phyloP scores from a whole-genome alignment of 129 eudicot genomes.

The Flaveria bidentis region DNA sequence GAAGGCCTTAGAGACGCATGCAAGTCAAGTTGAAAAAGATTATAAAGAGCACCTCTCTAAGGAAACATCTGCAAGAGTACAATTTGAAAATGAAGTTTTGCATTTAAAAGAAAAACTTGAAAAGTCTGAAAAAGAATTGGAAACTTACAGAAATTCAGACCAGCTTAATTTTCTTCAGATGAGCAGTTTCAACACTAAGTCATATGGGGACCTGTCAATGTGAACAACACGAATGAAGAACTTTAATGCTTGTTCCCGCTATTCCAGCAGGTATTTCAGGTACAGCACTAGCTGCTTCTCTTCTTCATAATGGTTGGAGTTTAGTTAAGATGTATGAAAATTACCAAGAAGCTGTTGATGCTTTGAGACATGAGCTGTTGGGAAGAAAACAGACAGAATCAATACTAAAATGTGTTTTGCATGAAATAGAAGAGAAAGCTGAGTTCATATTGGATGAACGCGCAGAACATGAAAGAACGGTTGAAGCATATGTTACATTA shows the following conservation, averaged over 20 bases:
- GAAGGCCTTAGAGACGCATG: constrained; percentile 86
- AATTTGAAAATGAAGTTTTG: constrained; percentile 55
- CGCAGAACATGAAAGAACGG: constrained; percentile 82
- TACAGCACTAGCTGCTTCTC: constrained; percentile 96
- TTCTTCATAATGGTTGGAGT: constrained; percentile 96
- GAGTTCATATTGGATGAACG: constrained; percentile 80
- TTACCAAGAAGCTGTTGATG: constrained; percentile 96
- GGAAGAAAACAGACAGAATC: constrained; percentile 86
- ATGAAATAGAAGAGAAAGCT: constrained; percentile 91
- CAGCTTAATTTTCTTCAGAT: constrained; percentile 57
- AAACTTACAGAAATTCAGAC: constrained; percentile 48
- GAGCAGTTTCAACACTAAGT: constrained; percentile 47
- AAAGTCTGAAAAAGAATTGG: constrained; percentile 63
- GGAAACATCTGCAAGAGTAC: constrained; percentile 56
- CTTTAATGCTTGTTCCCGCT: constrained; percentile 58
- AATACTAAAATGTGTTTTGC: constrained; percentile 66
- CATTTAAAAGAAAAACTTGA: constrained; percentile 64
- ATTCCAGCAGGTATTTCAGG: constrained; percentile 87
- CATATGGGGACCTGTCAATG: constrained; percentile 33
- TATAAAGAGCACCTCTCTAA: constrained; percentile 75
- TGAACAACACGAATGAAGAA: constrained; percentile 30
- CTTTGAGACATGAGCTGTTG: constrained; percentile 80
- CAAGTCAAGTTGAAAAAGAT: constrained; percentile 75
- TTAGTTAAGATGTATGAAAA: constrained; percentile 84
- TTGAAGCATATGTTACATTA: constrained; percentile 67